Conservation (phyloP, 2,329 filamentous ascomycete species). For the Metarhizium humberi region DNA sequence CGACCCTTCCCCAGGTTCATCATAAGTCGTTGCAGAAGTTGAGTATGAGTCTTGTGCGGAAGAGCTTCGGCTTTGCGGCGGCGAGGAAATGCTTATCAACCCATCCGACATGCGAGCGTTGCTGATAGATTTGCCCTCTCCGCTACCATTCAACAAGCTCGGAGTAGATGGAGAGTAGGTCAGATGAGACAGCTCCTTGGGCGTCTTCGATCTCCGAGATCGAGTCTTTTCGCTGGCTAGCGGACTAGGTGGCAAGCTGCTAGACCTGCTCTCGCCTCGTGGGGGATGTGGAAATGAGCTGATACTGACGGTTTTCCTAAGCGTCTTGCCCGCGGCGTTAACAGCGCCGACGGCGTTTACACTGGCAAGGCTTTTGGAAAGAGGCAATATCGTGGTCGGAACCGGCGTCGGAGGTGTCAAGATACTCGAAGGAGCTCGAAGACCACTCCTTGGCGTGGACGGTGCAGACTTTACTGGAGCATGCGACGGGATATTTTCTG, state of each 20-base stretch:
- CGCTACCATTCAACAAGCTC: slow-evolving; percentile 70
- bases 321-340: slow-evolving; percentile 54
- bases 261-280: slow-evolving; percentile 48
- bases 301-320: slow-evolving; percentile 87
- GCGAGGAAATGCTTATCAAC: slow-evolving; percentile 68
- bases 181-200: slow-evolving; percentile 42
- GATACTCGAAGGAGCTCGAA: slow-evolving; percentile 49
- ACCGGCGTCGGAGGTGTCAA: slow-evolving; percentile 44
- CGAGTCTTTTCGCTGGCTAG: slow-evolving; percentile 42
- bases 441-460: slow-evolving; percentile 45
- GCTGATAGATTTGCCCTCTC: slow-evolving; percentile 64
- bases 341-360: slow-evolving; percentile 49
- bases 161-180: slow-evolving; percentile 47
- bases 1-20: slow-evolving; percentile 58
- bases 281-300: slow-evolving; percentile 90
- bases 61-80: slow-evolving; percentile 80
- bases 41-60: slow-evolving; percentile 90
- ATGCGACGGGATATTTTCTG: slow-evolving; percentile 33
- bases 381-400: slow-evolving; percentile 43
- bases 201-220: slow-evolving; percentile 45
- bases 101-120: slow-evolving; percentile 63
- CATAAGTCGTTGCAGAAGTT: slow-evolving; percentile 80
- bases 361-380: slow-evolving; percentile 44
- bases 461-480: slow-evolving; percentile 29
- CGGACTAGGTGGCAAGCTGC: slow-evolving; percentile 55